Evolutionary conservation across 805 yeast species (phyloP), one percentile per base, ranked within the genome.

Genomic region (Sugiyamaella smithiae): DNA sequence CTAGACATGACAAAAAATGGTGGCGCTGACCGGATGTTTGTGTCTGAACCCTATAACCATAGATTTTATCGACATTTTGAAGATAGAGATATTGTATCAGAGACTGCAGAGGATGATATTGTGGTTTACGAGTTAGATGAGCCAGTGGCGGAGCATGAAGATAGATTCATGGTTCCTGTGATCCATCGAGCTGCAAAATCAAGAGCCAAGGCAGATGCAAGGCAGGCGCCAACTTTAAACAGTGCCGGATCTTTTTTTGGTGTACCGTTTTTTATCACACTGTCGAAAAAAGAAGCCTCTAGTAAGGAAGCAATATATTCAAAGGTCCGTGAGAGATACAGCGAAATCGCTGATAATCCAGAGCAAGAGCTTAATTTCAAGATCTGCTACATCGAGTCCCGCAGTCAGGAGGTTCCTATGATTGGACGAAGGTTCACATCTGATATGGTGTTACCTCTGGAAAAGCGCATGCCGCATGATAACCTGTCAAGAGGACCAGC

Each of bases 1-100:
- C 38, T 63, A 19, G 57, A 48, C 11, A 47, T 43, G 31, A 28
- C 37, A 29, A 37, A 36, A 17, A 46, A 50, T 24, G 56, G 71
- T 38, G 61, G 67, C 32, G 61, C 73, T 0, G 62, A 64, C 5
- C 57, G 67, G 29, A 58, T 84, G 45, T 62, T 76, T 35, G 80
- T 81, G 0, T 74, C 76, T 41, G 88, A 85, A 53, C 68, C 88
- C 2, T 88, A 82, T 69, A 79, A 78, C 50, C 73, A 77, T 51
- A 83, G 80, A 55, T 77, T 90, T 50, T 88, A 81, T 70, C 79
- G 75, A 46, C 80, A 84, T 62, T 84, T 82, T 65, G 88, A 83
- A 53, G 75, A 77, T 36, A 65, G 78, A n/a, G 81, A 75, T 36
- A 67, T 68, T n/a, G 67, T 72, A 38, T 74, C 83, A 22, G 93